A percentile compares a stretch with the other conserved stretches of the same genome.
These are phyloP conservation scores for Echeveria elegans DNA, from an alignment of 164 flowering plant species.

Conservation along the genomic window DNA sequence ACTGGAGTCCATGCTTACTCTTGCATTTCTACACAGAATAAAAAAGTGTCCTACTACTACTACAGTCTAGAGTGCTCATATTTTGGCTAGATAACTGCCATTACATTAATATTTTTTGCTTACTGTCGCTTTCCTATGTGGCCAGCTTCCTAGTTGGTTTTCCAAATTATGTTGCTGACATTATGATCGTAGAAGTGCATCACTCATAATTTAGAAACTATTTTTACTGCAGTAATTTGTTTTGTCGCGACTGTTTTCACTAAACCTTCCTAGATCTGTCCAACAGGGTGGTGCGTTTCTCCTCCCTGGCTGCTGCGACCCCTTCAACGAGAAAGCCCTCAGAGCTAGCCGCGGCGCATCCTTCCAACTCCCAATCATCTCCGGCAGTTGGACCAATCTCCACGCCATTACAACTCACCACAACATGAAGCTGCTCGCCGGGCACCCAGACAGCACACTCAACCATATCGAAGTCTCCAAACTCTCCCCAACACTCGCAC, in stretches of 20 bases:
- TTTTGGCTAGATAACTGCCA: background rate
- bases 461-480: slow-evolving; percentile 16
- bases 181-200: too few species aligned
- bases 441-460: slow-evolving; percentile 38
- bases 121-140: too few species aligned
- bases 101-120: too few species aligned
- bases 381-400: slow-evolving; percentile 63
- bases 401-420: slow-evolving; percentile 31
- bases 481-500: slow-evolving; percentile 37
- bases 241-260: background rate
- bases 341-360: slow-evolving; percentile 84
- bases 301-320: slow-evolving; percentile 94
- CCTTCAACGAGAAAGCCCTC: slow-evolving; percentile 83
- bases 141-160: background rate
- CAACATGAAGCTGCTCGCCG: slow-evolving; percentile 68
- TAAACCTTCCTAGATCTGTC: background rate
- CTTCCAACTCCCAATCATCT: slow-evolving; percentile 82
- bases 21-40: too few species aligned
- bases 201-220: too few species aligned
- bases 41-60: too few species aligned
- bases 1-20: too few species aligned
- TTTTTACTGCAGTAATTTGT: background rate
- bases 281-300: slow-evolving; percentile 71
- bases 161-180: background rate
- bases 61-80: too few species aligned